These are phyloP conservation scores for Fusarium robinianum DNA, from an alignment of 2,329 filamentous ascomycete species.

Conservation along the genomic window DNA sequence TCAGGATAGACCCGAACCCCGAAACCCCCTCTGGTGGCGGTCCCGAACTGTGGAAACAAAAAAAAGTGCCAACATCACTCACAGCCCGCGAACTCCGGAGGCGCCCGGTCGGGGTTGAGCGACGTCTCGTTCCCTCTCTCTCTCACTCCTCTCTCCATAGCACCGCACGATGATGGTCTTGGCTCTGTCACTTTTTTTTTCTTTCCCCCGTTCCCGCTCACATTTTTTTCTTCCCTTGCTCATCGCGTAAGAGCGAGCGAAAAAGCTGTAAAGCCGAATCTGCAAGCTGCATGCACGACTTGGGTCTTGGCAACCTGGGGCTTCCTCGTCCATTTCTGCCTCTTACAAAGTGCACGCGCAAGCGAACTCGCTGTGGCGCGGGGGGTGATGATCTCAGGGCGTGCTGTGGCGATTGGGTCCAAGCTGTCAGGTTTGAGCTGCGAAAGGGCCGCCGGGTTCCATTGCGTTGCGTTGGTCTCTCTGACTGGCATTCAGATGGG, in stretches of 20 bases:
- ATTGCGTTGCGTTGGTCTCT: too few species aligned
- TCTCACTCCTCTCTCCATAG: too few species aligned
- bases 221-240: background rate
- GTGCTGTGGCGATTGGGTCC: conserved; percentile 26
- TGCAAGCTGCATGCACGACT: too few species aligned
- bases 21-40: too few species aligned
- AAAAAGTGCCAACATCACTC: conserved; percentile 4
- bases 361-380: conserved; percentile 6
- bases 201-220: background rate
- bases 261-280: too few species aligned
- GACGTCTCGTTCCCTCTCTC: too few species aligned
- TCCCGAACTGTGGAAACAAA: background rate
- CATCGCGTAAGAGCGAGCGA: too few species aligned
- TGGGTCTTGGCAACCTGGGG: too few species aligned
- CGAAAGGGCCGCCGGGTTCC: too few species aligned
- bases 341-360: too few species aligned
- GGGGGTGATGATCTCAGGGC: conserved; percentile 5
- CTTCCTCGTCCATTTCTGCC: too few species aligned
- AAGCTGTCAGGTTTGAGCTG: background rate
- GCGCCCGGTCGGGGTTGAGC: conserved; percentile 20
- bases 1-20: too few species aligned
- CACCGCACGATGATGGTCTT: background rate
- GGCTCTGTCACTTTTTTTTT: background rate
- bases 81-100: conserved; percentile 18
- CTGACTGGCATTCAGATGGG: background rate